Percentiles rank a stretch among this genome's conserved stretches.
Evolutionary conservation across 1,284 basidiomycete species (phyloP).

Genomic region (Moesziomyces globuligerus): DNA sequence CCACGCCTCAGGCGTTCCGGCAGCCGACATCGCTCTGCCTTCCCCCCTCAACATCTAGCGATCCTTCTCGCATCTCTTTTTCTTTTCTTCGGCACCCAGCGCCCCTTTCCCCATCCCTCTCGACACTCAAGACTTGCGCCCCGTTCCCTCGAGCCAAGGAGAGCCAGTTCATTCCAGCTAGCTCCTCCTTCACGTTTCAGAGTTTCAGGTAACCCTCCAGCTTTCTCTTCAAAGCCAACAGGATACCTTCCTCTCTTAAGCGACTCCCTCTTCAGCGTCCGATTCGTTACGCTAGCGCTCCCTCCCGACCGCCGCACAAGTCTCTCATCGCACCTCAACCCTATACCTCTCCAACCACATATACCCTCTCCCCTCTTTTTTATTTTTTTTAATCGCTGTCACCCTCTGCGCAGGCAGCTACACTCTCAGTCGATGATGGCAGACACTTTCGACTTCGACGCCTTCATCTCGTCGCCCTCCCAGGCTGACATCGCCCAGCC

Average conservation of each 20-base stretch:
- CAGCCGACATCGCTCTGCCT: slow-evolving; percentile 55
- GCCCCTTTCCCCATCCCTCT: neutral
- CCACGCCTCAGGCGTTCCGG: slow-evolving; percentile 4
- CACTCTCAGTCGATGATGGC: slow-evolving; percentile 32
- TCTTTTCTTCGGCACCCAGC: neutral
- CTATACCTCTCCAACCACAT: slow-evolving; percentile 18
- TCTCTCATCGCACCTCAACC: neutral
- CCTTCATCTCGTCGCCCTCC: slow-evolving; percentile 51
- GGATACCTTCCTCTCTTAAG: slow-evolving; percentile 7
- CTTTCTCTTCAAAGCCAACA: neutral
- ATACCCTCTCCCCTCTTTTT: slow-evolving; percentile 1
- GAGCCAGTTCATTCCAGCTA: neutral
- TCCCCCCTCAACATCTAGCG: slow-evolving; percentile 8
- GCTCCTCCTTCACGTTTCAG: slow-evolving; percentile 9
- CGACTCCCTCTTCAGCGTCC: slow-evolving; percentile 30
- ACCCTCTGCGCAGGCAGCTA: slow-evolving; percentile 5
- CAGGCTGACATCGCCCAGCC: slow-evolving; percentile 25
- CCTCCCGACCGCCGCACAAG: slow-evolving; percentile 12
- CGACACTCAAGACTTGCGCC: neutral
- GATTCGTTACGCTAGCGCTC: slow-evolving; percentile 50
- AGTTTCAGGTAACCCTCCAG: neutral
- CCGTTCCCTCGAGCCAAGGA: slow-evolving; percentile 30
- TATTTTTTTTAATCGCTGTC: slow-evolving; percentile 8
- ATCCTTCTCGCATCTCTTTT: slow-evolving; percentile 29
- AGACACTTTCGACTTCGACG: slow-evolving; percentile 53